Evolutionary conservation across 2,329 filamentous ascomycete species (phyloP).

Genomic region (Hypocrella siamensis): DNA sequence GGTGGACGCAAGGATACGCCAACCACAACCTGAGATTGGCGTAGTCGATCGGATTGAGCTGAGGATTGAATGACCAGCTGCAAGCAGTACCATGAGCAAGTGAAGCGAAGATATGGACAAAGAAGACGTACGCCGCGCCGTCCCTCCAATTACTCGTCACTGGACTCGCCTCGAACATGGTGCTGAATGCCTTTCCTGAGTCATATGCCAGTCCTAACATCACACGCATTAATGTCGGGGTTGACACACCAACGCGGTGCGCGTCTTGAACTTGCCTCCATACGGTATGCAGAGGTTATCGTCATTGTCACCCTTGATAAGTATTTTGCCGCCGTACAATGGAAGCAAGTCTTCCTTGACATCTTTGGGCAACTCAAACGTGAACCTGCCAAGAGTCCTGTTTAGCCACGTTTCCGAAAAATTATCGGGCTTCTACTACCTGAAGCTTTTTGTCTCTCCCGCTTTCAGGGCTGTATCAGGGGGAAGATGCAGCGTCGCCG

Average conservation of each 20-base stretch:
- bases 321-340: slow-evolving; percentile 27
- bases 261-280: slow-evolving; percentile 11
- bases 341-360: slow-evolving; percentile 20
- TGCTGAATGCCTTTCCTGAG: slow-evolving; percentile 21
- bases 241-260: background rate
- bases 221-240: background rate
- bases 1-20: slow-evolving; percentile 16
- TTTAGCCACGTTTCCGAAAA: too few species aligned
- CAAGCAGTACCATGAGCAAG: background rate
- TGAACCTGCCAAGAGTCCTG: slow-evolving; percentile 14
- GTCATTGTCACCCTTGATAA: slow-evolving; percentile 21
- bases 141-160: slow-evolving; percentile 7
- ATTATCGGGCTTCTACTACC: too few species aligned
- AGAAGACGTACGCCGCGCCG: slow-evolving; percentile 3
- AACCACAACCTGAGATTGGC: slow-evolving; percentile 13
- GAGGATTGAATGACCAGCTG: slow-evolving; percentile 18
- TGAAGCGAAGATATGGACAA: background rate
- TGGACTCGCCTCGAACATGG: slow-evolving; percentile 16
- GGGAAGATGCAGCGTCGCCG: slow-evolving; percentile 14
- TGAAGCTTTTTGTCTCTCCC: slow-evolving; percentile 12
- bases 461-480: slow-evolving; percentile 11
- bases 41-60: slow-evolving; percentile 12
- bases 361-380: slow-evolving; percentile 12
- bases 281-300: slow-evolving; percentile 27
- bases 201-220: slow-evolving; percentile 18